Conservation (phyloP, 2,329 filamentous ascomycete genomes). For the Zopfia rhizophila region DNA sequence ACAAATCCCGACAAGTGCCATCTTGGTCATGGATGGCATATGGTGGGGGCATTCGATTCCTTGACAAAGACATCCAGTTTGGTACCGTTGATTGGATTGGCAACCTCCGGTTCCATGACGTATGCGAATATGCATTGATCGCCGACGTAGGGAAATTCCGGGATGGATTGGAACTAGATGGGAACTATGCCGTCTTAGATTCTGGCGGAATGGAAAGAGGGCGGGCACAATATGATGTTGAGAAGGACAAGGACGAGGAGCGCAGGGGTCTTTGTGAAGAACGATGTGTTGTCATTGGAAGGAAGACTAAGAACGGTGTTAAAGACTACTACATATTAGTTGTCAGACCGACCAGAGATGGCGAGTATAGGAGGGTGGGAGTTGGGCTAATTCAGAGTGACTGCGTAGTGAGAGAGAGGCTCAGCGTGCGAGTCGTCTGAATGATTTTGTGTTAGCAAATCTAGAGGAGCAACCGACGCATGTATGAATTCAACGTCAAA, state of each 20-base stretch:
- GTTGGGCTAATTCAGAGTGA: constrained; percentile 5
- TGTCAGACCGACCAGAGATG: constrained; percentile 1
- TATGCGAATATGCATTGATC: constrained; percentile 22
- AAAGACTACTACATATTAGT: constrained; percentile 9
- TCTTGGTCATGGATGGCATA: constrained; percentile 29
- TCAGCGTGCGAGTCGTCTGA: constrained; percentile 1
- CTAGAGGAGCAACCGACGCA: no score
- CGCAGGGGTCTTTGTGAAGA: constrained; percentile 12
- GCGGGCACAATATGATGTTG: constrained; percentile 15
- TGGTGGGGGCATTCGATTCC: constrained; percentile 13
- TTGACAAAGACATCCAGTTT: constrained; percentile 9
- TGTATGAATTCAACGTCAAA: no score
- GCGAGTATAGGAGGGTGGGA: constrained; percentile 13
- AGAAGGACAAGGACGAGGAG: constrained; percentile 9
- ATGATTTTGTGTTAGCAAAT: no score
- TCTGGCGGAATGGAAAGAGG: constrained; percentile 12
- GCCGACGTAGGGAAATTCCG: constrained; percentile 8
- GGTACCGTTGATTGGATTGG: constrained; percentile 5
- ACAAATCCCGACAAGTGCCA: constrained; percentile 17
- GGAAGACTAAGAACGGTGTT: neutral
- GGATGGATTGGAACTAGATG: neutral
- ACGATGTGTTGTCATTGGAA: constrained; percentile 14
- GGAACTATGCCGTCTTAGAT: constrained; percentile 11
- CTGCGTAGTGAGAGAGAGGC: constrained; percentile 1
- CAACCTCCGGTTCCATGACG: constrained; percentile 10